Conservation (phyloP, 495 filamentous ascomycete genomes). For the Rhypophila decipiens region DNA sequence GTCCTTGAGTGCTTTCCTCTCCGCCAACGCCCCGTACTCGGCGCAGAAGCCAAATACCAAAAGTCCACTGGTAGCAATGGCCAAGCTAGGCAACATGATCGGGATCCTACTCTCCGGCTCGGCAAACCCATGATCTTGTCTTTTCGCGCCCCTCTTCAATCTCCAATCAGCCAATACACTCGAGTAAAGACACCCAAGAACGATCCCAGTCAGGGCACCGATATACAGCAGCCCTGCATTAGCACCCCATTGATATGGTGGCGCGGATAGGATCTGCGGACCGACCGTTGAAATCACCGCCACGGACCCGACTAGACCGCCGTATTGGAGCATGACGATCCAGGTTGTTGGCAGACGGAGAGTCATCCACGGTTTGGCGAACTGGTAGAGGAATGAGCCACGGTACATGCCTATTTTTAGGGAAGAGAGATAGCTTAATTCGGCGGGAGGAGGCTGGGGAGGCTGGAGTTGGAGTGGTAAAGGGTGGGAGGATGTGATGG, state of each 20-base stretch:
- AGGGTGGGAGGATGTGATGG: background rate
- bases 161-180: conserved; percentile 11
- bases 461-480: background rate
- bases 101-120: conserved; percentile 23
- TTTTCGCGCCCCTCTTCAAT: conserved; percentile 10
- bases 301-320: conserved; percentile 17
- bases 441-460: background rate
- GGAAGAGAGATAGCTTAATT: conserved; percentile 17
- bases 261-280: conserved; percentile 12
- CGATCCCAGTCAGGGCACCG: conserved; percentile 20
- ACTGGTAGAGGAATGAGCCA: conserved; percentile 13
- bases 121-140: conserved; percentile 15
- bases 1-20: no score
- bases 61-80: conserved; percentile 19
- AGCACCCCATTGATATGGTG: conserved; percentile 21
- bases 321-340: conserved; percentile 25
- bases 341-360: conserved; percentile 19
- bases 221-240: conserved; percentile 20
- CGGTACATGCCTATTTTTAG: conserved; percentile 14
- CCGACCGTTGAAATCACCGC: conserved; percentile 24
- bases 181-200: conserved; percentile 13
- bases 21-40: conserved; percentile 10
- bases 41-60: conserved; percentile 29
- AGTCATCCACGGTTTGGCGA: conserved; percentile 19
- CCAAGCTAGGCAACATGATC: conserved; percentile 19